A percentile compares a stretch with the other conserved stretches of the same genome.
These are phyloP conservation scores for Conoideocrella luteorostrata DNA, from an alignment of 2,329 filamentous ascomycete genomes.

Conservation along the genomic window DNA sequence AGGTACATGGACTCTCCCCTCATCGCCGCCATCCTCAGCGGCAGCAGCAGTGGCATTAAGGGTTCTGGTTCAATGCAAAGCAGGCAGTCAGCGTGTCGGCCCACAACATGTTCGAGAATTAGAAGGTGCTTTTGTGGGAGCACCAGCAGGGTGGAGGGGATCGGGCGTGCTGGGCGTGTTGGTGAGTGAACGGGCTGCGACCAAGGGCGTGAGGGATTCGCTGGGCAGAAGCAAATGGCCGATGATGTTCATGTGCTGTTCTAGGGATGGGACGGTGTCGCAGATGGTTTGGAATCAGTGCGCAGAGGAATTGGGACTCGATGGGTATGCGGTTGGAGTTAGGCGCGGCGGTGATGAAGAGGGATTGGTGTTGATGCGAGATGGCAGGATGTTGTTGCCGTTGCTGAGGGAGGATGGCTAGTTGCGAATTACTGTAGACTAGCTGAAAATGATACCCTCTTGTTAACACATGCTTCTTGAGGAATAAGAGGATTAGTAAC, in stretches of 20 bases:
- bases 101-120: conserved; percentile 66
- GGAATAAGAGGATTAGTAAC: too few relatives aligned
- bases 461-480: too few relatives aligned
- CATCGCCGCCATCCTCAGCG: conserved; percentile 20
- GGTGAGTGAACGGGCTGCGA: conserved; percentile 62
- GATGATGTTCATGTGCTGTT: conserved; percentile 64
- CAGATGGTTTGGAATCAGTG: conserved; percentile 69
- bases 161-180: conserved; percentile 63
- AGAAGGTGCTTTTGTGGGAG: conserved; percentile 69
- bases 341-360: conserved; percentile 29
- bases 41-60: too few relatives aligned
- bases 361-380: conserved; percentile 45
- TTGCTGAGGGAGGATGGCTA: not conserved
- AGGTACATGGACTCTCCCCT: conserved; percentile 58
- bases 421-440: not conserved
- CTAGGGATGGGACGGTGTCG: conserved; percentile 47
- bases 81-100: conserved; percentile 40
- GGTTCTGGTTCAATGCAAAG: conserved; percentile 65
- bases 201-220: conserved; percentile 70
- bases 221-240: conserved; percentile 61
- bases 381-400: conserved; percentile 32
- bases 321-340: conserved; percentile 48
- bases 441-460: conserved; percentile 1
- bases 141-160: conserved; percentile 66
- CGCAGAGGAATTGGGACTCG: conserved; percentile 56